A percentile compares a stretch with the other conserved stretches of the same genome.
Conservation (phyloP, 192 early-diverging fungal species). For the Entomortierella lignicola region DNA sequence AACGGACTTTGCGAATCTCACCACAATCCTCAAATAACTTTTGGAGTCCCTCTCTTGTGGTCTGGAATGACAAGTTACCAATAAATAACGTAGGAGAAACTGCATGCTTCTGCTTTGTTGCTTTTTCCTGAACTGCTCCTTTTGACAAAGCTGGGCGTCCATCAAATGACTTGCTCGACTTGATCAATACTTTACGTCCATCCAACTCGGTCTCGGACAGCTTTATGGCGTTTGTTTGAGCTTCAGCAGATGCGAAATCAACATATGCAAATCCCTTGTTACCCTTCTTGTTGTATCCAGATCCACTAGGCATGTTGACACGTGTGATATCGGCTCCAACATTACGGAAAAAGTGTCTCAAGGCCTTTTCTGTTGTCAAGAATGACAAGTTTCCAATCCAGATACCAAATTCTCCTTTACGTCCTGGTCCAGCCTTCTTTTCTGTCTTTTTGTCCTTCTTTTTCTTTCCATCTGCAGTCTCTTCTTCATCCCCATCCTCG, state of each 20-base stretch:
- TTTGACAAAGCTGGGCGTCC: conserved; percentile 58
- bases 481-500: conserved; percentile 36
- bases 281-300: conserved; percentile 56
- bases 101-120: conserved; percentile 62
- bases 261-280: conserved; percentile 77
- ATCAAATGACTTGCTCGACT: conserved; percentile 73
- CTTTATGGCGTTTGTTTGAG: conserved; percentile 68
- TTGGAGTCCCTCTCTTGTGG: conserved; percentile 62
- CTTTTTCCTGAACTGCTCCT: conserved; percentile 48
- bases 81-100: conserved; percentile 76
- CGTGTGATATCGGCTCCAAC: conserved; percentile 59
- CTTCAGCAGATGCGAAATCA: conserved; percentile 68
- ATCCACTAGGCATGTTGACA: conserved; percentile 59
- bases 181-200: conserved; percentile 74
- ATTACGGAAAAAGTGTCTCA: conserved; percentile 68
- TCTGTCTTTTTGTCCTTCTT: conserved; percentile 51
- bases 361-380: conserved; percentile 62
- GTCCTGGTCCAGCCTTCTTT: conserved; percentile 56
- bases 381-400: conserved; percentile 83
- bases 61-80: conserved; percentile 73
- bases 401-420: conserved; percentile 66
- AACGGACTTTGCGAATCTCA: conserved; percentile 71
- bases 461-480: conserved; percentile 15
- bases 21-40: conserved; percentile 71
- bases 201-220: conserved; percentile 70